Evolutionary conservation across 257 asterid genomes (phyloP), one percentile per base, ranked within the genome.

Genomic region (Jasminum sambac): DNA sequence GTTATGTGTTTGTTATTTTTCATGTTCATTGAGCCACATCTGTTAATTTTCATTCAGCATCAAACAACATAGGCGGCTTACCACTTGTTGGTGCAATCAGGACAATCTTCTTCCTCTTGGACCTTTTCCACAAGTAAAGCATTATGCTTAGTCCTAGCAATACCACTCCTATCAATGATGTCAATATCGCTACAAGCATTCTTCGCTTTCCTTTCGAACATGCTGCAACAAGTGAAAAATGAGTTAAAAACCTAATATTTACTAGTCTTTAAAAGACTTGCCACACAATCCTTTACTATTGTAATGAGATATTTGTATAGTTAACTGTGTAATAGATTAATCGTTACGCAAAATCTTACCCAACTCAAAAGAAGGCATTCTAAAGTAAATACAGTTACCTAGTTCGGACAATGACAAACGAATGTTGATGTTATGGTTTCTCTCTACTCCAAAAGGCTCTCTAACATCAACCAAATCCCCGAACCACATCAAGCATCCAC

Each of bases 331-430:
- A 9, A 17, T 64, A 8, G 36, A 6, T 69, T 39, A 26, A 44
- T 26, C n/a, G 10, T 11, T 52, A 7, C 19, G 23, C 17, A 2
- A 13, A 58, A 9, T 41, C 48, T 36, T 77, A 77, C 77, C 71
- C 21, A 60, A 9, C 69, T 77, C 81, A 11, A 77, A 48, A n/a
- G 81, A 59, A 43, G 73, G 36, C 77, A 77, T 71, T 71, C 81
- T 63, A n/a, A 79, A 61, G 55, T 76, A 76, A 19, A 80, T n/a
- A n/a, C n/a, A n/a, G n/a, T 38, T 67, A 80, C 84, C 73, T 37
- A 69, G 11, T 72, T 80, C 84, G 52, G 81, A 67, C 41, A 65
- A 64, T 42, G 81, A 60, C 24, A 64, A 5, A 11, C 76, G 62
- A 5, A 80, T 14, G 43, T 64, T 64, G 13, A 80, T 24, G 4